Base-by-base conservation (phyloP, 495 filamentous ascomycete genomes). In the Aspergillus steynii region DNA sequence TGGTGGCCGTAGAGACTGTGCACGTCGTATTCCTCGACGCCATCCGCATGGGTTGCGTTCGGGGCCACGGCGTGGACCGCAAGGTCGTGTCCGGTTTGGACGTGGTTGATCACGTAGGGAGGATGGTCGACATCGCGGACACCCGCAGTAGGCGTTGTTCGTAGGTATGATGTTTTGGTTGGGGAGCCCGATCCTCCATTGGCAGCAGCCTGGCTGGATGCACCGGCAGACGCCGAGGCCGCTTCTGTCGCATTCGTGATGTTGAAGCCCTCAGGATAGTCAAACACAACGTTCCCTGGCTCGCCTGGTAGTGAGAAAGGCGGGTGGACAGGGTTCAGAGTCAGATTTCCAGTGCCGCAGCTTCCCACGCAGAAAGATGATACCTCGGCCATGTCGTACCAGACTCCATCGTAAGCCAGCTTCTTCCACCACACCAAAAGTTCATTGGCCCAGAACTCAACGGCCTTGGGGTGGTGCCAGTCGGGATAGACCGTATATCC, bases 321-420 rank as follows among this genome's bases (percentile, higher is more conserved):
- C 26, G 85, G 86, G 68, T 91, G 90, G 3, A 85, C 85, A 0
- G 89, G 89, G 64, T 92, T 91, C 58, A 90, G 68, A 5, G 82
- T 83, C 50, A 92, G 71, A 56, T 92, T 91, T 2, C 77, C 76
- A 34, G 81, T 84, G 29, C 91, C 90, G 61, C 91, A 94, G 67
- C 84, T 88, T 5, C 91, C 91, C 12, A 90, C 83, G 61, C 91
- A 95, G 82, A 94, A 94, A 0, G 89, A 92, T 20, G 89, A 86
- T 2, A 86, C 86, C 68, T 92, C 80, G 70, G 65, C 75, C 84
- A 87, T 87, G 55, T 87, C 84, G 58, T 87, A 84, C 86, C 86
- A 88, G 46, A 86, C 79, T 20, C 86, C 86, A 57, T 84, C 82
- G 59, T 78, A 86, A 0, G 74, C 67, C 9, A 92, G 63, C 46